These are phyloP conservation scores for Nakaseomyces delphensis DNA, from an alignment of 1,139 yeast species.

Conservation along the genomic window DNA sequence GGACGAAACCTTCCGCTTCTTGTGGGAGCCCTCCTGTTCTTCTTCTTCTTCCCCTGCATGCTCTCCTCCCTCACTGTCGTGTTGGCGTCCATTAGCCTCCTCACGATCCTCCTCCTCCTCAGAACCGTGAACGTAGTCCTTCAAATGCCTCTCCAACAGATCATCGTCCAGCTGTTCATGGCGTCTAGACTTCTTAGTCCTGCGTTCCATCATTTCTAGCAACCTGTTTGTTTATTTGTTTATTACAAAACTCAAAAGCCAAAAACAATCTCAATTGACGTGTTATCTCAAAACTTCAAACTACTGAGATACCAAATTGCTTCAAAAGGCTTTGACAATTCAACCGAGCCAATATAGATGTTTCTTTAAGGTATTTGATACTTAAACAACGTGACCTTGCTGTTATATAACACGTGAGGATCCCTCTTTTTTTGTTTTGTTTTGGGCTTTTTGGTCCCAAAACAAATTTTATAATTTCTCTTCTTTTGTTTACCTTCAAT, in stretches of 20 bases:
- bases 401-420: slow-evolving; percentile 5
- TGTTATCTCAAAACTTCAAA: too few species aligned
- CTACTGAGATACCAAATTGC: too few species aligned
- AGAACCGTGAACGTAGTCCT: slow-evolving; percentile 4
- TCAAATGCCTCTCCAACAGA: slow-evolving; percentile 2
- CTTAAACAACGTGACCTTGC: slow-evolving; percentile 5
- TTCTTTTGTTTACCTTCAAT: too few species aligned
- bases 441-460: not conserved
- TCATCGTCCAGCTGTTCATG: slow-evolving; percentile 4
- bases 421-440: not conserved
- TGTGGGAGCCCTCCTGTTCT: not conserved
- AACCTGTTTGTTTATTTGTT: not conserved
- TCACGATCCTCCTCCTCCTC: slow-evolving; percentile 5
- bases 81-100: not conserved
- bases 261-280: too few species aligned
- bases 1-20: not conserved
- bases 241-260: not conserved
- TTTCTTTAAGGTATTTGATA: too few species aligned
- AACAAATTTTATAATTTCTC: too few species aligned
- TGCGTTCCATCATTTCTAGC: not conserved
- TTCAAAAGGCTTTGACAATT: too few species aligned
- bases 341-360: not conserved
- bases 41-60: not conserved
- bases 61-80: not conserved
- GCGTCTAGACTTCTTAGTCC: slow-evolving; percentile 4